Conservation (phyloP, 2,329 filamentous ascomycete genomes). For the Claviceps monticola region DNA sequence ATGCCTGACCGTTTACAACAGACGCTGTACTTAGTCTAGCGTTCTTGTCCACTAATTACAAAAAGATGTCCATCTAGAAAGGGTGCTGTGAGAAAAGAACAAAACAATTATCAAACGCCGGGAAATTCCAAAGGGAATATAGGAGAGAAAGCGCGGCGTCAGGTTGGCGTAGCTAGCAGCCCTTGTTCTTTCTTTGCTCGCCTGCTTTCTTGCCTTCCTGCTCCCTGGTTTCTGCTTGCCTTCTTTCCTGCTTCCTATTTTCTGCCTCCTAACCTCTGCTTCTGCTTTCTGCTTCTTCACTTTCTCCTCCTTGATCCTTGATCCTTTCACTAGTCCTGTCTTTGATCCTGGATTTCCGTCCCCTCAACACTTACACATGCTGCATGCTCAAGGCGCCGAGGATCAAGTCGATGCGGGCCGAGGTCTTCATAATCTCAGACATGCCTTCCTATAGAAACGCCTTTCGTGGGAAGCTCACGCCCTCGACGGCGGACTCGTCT, state of each 20-base stretch:
- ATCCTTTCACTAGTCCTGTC: too few species aligned
- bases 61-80: not conserved
- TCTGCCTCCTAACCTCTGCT: too few species aligned
- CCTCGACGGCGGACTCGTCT: conserved; percentile 72
- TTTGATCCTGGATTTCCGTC: too few species aligned
- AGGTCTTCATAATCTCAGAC: not conserved
- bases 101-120: not conserved
- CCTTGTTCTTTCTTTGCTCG: too few species aligned
- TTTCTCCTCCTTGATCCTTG: too few species aligned
- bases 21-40: not conserved
- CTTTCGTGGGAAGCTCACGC: conserved; percentile 67
- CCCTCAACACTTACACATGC: not conserved
- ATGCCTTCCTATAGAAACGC: conserved; percentile 35
- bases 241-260: too few species aligned
- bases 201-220: too few species aligned
- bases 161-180: too few species aligned
- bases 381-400: not conserved
- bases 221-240: not conserved
- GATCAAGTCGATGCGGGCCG: not conserved
- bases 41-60: too few species aligned
- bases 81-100: not conserved
- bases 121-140: not conserved
- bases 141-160: not conserved
- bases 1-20: not conserved
- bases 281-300: too few species aligned